These are phyloP conservation scores for Euphorbia lathyris DNA, from an alignment of 345 rosid species.

Conservation along the genomic window DNA sequence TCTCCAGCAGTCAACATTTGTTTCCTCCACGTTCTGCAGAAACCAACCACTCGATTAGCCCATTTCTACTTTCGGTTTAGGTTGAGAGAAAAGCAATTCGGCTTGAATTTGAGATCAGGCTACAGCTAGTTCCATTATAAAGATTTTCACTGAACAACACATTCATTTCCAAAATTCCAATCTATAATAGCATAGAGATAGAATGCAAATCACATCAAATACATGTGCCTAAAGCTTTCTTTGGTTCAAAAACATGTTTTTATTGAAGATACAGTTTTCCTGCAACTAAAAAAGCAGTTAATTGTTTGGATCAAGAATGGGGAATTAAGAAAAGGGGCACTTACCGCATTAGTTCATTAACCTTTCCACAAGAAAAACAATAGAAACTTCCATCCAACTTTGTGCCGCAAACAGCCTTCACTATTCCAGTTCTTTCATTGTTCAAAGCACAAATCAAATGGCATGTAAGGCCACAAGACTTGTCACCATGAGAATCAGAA, in stretches of 20 bases:
- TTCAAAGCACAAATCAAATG: slow-evolving; percentile 69
- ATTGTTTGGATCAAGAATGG: background rate
- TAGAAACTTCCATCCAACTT: slow-evolving; percentile 58
- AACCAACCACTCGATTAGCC: background rate
- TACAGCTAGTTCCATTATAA: background rate
- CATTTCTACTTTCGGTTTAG: background rate
- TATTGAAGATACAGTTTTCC: background rate
- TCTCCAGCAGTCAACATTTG: slow-evolving; percentile 65
- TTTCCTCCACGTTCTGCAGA: slow-evolving; percentile 60
- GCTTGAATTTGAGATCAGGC: background rate
- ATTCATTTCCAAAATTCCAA: background rate
- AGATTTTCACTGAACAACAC: background rate
- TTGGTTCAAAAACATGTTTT: no score
- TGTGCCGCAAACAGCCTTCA: slow-evolving; percentile 29
- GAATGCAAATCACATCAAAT: background rate
- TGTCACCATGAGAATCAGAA: slow-evolving; percentile 44
- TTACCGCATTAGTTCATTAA: slow-evolving; percentile 58
- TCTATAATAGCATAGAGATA: background rate
- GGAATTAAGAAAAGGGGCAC: background rate
- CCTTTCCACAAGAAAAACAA: slow-evolving; percentile 65
- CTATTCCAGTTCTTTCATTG: slow-evolving; percentile 52
- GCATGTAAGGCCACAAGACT: slow-evolving; percentile 65
- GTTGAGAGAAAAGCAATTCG: no score
- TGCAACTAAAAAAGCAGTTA: background rate
- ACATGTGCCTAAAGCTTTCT: background rate